Conservation (phyloP, 2,329 filamentous ascomycete genomes). For the Stagonosporopsis rhizophila region DNA sequence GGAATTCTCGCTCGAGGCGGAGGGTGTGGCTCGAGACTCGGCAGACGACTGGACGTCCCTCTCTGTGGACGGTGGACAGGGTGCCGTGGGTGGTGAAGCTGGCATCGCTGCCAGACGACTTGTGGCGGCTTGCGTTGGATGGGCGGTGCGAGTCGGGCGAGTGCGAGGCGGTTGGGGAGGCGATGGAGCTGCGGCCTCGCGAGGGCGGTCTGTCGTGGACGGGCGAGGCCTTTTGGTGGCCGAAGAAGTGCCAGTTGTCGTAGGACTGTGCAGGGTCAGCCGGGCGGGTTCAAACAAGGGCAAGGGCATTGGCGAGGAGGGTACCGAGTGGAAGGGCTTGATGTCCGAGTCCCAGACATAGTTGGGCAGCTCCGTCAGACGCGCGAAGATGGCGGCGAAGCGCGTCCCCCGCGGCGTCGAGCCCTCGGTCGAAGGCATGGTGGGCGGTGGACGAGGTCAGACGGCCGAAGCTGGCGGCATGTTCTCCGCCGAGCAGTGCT, state of each 20-base stretch:
- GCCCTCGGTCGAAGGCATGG: constrained; percentile 26
- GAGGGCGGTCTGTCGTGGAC: constrained; percentile 33
- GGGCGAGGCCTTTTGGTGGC: constrained; percentile 38
- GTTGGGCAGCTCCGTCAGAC: constrained; percentile 48
- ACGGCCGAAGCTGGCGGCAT: not conserved
- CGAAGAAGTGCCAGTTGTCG: constrained; percentile 77
- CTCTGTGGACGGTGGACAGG: constrained; percentile 46
- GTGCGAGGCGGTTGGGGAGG: constrained; percentile 36
- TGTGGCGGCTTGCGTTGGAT: constrained; percentile 35
- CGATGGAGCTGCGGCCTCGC: constrained; percentile 33
- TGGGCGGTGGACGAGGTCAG: constrained; percentile 16
- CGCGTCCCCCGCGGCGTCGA: constrained; percentile 27
- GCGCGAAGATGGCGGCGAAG: constrained; percentile 44
- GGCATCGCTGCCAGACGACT: constrained; percentile 46
- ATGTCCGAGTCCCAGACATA: constrained; percentile 52
- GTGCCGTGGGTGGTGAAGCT: constrained; percentile 53
- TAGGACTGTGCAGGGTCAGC: constrained; percentile 65
- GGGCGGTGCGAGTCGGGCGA: constrained; percentile 44
- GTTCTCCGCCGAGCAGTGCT: constrained; percentile 8
- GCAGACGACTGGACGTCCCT: constrained; percentile 70
- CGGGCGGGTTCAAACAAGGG: not conserved
- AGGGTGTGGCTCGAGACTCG: constrained; percentile 82
- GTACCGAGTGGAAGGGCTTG: constrained; percentile 56
- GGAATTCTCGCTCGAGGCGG: constrained; percentile 85
- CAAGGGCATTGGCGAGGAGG: constrained; percentile 2